Evolutionary conservation across 768 basidiomycete species (phyloP).

Genomic region (Leccinum subgranulosum): DNA sequence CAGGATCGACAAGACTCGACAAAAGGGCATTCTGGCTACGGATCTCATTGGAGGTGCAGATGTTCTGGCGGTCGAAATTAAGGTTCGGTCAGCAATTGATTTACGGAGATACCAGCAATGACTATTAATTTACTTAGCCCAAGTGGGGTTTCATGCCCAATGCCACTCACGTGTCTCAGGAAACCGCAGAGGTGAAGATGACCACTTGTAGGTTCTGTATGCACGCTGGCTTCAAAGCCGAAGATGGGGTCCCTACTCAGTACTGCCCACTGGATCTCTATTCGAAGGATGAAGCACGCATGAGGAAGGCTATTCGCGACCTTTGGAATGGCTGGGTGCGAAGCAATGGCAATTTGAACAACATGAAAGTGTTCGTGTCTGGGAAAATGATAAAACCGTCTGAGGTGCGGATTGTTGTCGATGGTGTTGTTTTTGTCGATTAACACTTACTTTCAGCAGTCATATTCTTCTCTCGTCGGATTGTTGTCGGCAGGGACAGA

Average conservation of each 20-base stretch:
- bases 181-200: slow-evolving; percentile 58
- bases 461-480: slow-evolving; percentile 1
- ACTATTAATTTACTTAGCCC: slow-evolving; percentile 50
- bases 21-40: slow-evolving; percentile 70
- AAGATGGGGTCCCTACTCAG: slow-evolving; percentile 31
- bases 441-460: slow-evolving; percentile 6
- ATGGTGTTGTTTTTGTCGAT: neutral
- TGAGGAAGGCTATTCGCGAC: slow-evolving; percentile 58
- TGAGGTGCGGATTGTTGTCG: slow-evolving; percentile 43
- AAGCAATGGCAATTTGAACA: slow-evolving; percentile 70
- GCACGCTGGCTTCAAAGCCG: slow-evolving; percentile 61
- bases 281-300: slow-evolving; percentile 61
- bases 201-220: slow-evolving; percentile 88
- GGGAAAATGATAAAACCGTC: slow-evolving; percentile 59
- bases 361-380: slow-evolving; percentile 72
- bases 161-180: slow-evolving; percentile 53
- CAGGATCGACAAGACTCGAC: slow-evolving; percentile 51
- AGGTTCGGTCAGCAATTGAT: slow-evolving; percentile 47
- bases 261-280: slow-evolving; percentile 94
- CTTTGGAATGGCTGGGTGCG: slow-evolving; percentile 74
- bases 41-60: slow-evolving; percentile 69
- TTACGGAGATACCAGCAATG: neutral
- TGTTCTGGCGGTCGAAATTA: slow-evolving; percentile 79
- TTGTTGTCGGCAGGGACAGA: slow-evolving; percentile 21
- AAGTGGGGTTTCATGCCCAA: slow-evolving; percentile 96